A percentile compares a stretch with the other conserved stretches of the same genome.
Conservation (phyloP, 2,329 filamentous ascomycete species). For the Pseudocercospora ulei region DNA sequence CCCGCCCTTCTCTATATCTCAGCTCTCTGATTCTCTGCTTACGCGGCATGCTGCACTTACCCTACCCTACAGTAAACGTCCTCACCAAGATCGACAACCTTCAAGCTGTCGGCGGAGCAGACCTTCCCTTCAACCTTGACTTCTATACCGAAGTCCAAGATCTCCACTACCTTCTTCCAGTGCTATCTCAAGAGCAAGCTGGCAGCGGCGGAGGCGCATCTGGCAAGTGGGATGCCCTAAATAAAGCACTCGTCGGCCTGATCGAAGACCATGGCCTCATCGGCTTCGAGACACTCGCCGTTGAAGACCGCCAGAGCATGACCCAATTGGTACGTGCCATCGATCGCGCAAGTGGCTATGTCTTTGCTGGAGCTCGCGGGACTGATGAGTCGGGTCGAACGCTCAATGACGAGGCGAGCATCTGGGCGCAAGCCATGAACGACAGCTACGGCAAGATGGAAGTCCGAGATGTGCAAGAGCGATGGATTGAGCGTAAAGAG, state of each 20-base stretch:
- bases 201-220: constrained; percentile 29
- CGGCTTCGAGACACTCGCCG: constrained; percentile 82
- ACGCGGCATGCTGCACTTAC: constrained; percentile 95
- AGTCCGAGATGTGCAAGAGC: constrained; percentile 81
- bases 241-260: constrained; percentile 74
- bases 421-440: constrained; percentile 96
- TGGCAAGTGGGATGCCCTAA: constrained; percentile 68
- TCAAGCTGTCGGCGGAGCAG: constrained; percentile 57
- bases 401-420: constrained; percentile 42
- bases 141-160: constrained; percentile 98
- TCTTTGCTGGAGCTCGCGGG: constrained; percentile 80
- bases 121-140: constrained; percentile 87
- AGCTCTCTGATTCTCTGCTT: constrained; percentile 87
- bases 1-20: constrained; percentile 86
- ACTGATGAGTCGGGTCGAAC: constrained; percentile 58
- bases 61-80: constrained; percentile 89
- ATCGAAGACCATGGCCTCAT: constrained; percentile 87
- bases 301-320: constrained; percentile 96
- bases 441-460: constrained; percentile 60
- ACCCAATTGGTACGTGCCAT: constrained; percentile 81
- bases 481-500: constrained; percentile 86
- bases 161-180: constrained; percentile 69
- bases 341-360: constrained; percentile 84
- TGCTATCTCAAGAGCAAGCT: constrained; percentile 65
- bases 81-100: constrained; percentile 97